phyloP scores from a whole-genome alignment of 1,284 basidiomycete species.

The Spongispora temasekensis region DNA sequence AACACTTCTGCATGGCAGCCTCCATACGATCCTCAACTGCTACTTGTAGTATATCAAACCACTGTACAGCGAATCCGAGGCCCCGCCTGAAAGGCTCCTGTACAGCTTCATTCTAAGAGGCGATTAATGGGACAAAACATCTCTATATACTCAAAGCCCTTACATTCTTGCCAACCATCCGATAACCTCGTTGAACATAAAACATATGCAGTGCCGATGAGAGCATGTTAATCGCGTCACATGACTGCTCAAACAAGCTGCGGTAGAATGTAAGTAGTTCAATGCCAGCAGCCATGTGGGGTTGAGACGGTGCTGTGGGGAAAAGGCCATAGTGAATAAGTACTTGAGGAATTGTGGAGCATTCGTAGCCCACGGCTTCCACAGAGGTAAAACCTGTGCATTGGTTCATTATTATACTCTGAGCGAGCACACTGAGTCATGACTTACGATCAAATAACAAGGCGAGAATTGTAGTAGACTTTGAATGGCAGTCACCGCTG shows the following conservation, averaged over 20 bases:
- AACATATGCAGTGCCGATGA: neutral
- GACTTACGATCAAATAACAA: slow-evolving; percentile 2
- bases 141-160: neutral
- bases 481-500: neutral
- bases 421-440: neutral
- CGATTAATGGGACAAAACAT: neutral
- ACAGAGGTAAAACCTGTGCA: neutral
- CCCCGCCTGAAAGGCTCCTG: neutral
- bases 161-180: neutral
- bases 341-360: neutral
- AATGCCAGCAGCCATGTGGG: neutral
- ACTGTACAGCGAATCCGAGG: neutral
- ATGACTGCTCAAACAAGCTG: neutral
- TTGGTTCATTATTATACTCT: no score
- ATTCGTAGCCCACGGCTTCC: neutral
- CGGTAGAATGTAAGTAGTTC: neutral
- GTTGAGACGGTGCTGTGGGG: neutral
- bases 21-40: neutral
- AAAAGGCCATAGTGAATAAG: neutral
- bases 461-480: neutral
- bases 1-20: neutral
- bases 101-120: neutral
- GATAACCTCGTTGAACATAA: neutral
- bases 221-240: no score
- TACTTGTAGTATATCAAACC: neutral